These are phyloP conservation scores for Bromus sterilis DNA, from an alignment of 176 grass and related monocot genomes.

Conservation along the genomic window DNA sequence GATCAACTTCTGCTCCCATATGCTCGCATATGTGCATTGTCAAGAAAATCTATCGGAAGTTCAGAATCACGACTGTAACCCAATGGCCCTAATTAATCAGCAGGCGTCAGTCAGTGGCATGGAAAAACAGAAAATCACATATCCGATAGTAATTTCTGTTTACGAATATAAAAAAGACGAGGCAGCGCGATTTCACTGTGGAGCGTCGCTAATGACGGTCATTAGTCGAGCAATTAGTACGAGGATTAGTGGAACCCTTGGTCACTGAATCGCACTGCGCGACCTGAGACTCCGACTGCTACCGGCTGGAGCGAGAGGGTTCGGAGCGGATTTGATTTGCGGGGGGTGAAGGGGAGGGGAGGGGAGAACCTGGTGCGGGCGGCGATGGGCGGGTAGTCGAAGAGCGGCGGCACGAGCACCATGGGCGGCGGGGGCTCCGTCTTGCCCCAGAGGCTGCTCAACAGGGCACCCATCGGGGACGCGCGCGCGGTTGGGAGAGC, in stretches of 20 bases:
- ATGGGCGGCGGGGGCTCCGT: slow-evolving; percentile 74
- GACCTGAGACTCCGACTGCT: neutral
- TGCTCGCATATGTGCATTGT: neutral
- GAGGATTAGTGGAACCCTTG: neutral
- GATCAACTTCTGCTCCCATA: neutral
- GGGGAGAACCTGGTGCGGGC: slow-evolving; percentile 68
- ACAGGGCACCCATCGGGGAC: slow-evolving; percentile 25
- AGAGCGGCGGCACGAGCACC: slow-evolving; percentile 93
- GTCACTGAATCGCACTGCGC: neutral
- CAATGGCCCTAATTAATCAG: neutral
- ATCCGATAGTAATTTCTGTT: too few species aligned
- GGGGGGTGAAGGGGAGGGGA: neutral
- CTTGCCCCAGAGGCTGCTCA: slow-evolving; percentile 28
- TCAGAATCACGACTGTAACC: neutral
- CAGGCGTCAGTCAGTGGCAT: too few species aligned
- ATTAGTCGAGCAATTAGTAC: neutral
- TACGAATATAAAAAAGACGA: neutral
- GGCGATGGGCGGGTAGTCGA: slow-evolving; percentile 91
- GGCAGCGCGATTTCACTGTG: neutral
- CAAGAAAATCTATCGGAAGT: neutral
- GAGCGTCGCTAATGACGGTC: neutral
- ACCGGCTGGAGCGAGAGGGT: neutral
- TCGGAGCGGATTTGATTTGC: neutral
- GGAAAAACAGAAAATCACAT: neutral
- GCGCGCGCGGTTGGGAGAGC: neutral